phyloP scores from a whole-genome alignment of 208 protist species.

The Phytomonas serpens region DNA sequence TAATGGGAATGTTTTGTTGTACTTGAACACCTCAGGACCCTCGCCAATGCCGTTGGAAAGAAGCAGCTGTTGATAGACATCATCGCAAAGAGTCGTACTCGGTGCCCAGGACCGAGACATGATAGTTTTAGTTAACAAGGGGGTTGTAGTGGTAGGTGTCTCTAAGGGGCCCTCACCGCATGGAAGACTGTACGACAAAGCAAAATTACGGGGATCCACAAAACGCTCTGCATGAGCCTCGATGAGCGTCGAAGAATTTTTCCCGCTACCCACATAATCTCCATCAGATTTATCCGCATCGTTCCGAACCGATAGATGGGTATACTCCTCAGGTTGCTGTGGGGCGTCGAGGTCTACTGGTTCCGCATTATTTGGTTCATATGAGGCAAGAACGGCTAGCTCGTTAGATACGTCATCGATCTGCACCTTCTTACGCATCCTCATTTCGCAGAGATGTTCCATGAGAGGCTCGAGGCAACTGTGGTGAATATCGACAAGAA shows the following conservation, averaged over 20 bases:
- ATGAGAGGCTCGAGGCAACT: conserved; percentile 20
- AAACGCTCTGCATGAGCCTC: conserved; percentile 28
- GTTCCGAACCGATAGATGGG: background rate
- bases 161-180: background rate
- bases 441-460: conserved; percentile 68
- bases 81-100: conserved; percentile 4
- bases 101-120: conserved; percentile 12
- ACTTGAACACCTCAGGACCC: conserved; percentile 53
- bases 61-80: conserved; percentile 43
- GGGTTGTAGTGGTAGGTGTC: background rate
- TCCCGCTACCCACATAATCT: background rate
- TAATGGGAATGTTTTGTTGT: conserved; percentile 77
- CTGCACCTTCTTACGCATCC: conserved; percentile 65
- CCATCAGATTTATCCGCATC: background rate
- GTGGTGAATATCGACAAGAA: conserved; percentile 63
- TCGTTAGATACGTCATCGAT: conserved; percentile 47
- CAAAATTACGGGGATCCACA: conserved; percentile 44
- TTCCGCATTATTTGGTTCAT: conserved; percentile 2
- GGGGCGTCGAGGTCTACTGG: background rate
- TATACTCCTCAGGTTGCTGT: background rate
- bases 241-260: background rate
- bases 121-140: background rate
- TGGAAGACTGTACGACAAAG: conserved; percentile 6
- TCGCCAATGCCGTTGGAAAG: conserved; percentile 76
- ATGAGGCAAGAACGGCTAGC: conserved; percentile 36